Evolutionary conservation across 306 rosid species (phyloP), one percentile per base, ranked within the genome.

Genomic region (Pyrus communis): DNA sequence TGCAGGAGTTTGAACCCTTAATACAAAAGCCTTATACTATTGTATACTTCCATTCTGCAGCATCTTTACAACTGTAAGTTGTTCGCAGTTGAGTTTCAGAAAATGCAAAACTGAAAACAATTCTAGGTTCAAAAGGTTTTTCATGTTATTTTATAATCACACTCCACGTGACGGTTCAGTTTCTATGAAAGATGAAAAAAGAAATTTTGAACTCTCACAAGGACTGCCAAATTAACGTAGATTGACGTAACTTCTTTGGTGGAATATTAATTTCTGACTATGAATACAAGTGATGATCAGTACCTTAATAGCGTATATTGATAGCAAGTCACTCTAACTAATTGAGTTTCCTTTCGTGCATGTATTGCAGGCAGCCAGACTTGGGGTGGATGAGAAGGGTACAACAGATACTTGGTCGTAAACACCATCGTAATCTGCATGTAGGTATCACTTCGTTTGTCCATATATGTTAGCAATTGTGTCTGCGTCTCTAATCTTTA

Each of bases 11-110:
- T 64, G 99, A 96, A 89, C 98, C 98, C 51, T 65, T 92, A 82
- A 88, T 96, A 69, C 99, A 96, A 85, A 96, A 86, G 91, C 96
- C 99, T 70, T 96, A 89, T 79, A 88, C 89, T 42, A 86, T 96
- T 82, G 99, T 96, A 69, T 92, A 96, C 81, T 87, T 93, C 83
- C 99, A 92, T 86, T 96, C 98, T 70, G 99, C 98, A 66, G 98
- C 99, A 75, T 92, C 99, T 77, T 85, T 96, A 84, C 97, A 96
- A 67, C 74, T 83, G 99, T 92, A 92, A 92, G 99, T 89, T 68
- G 75, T 60, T 54, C 17, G 46, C 74, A 57, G 70, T 75, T 63
- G 52, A 76, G 70, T 80, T 82, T 27, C 55, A 46, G 70, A 78
- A 57, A 70, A 23, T 43, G 71, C 30, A 38, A 67, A 21, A 30